Evolutionary conservation across 2,329 filamentous ascomycete genomes (phyloP).

Genomic region (Dactylonectria macrodidyma): DNA sequence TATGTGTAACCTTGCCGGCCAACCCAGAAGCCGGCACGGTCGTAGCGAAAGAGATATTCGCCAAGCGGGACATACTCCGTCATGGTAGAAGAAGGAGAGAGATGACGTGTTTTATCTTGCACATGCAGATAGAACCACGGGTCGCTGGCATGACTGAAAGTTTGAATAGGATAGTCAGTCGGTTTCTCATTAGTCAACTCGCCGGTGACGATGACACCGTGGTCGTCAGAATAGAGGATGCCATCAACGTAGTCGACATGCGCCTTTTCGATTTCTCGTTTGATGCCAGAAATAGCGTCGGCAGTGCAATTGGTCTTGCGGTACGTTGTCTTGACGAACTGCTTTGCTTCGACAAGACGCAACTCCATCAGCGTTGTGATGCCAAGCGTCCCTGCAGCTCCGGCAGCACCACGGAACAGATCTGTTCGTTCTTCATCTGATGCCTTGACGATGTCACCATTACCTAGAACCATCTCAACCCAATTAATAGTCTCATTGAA

Average conservation of each 20-base stretch:
- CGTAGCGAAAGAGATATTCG: conserved; percentile 74
- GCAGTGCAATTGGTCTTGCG: conserved; percentile 58
- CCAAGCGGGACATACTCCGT: conserved; percentile 47
- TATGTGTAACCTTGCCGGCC: conserved; percentile 73
- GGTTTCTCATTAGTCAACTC: conserved; percentile 52
- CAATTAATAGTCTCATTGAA: conserved; percentile 75
- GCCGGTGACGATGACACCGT: conserved; percentile 69
- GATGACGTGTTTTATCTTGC: conserved; percentile 48
- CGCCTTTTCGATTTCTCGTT: conserved; percentile 30
- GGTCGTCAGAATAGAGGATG: conserved; percentile 65
- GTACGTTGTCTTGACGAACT: conserved; percentile 71
- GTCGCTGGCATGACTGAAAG: conserved; percentile 68
- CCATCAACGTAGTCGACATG: conserved; percentile 73
- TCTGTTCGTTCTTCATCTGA: conserved; percentile 64
- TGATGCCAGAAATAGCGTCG: conserved; percentile 60
- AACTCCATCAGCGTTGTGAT: conserved; percentile 73
- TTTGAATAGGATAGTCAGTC: conserved; percentile 31
- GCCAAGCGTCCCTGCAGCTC: conserved; percentile 72
- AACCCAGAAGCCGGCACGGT: conserved; percentile 77
- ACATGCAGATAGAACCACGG: conserved; percentile 79
- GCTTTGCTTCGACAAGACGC: conserved; percentile 66
- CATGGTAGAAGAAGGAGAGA: not conserved
- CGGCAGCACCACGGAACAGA: conserved; percentile 72
- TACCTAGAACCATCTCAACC: conserved; percentile 74
- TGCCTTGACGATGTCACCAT: conserved; percentile 67